Conservation (phyloP, 1,284 basidiomycete genomes). For the Leccinum subrobustum region DNA sequence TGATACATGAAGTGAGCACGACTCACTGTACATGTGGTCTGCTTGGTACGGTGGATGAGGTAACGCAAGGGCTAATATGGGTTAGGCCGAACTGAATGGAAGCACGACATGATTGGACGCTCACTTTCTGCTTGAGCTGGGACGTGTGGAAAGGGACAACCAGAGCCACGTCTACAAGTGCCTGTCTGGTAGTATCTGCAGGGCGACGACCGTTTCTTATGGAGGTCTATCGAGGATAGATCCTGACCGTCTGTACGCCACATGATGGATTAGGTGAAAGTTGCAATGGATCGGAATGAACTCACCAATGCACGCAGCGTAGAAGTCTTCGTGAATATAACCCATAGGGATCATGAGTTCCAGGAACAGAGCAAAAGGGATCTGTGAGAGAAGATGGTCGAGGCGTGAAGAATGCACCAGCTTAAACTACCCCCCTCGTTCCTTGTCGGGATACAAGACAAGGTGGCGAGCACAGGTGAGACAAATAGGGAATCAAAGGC, state of each 20-base stretch:
- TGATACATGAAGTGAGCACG: neutral
- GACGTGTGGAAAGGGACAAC: slow-evolving; percentile 29
- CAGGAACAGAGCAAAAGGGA: slow-evolving; percentile 1
- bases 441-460: slow-evolving; percentile 28
- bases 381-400: neutral
- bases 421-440: slow-evolving; percentile 16
- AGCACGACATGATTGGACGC: neutral
- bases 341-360: slow-evolving; percentile 8
- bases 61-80: slow-evolving; percentile 4
- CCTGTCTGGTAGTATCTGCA: slow-evolving; percentile 29
- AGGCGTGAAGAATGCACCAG: slow-evolving; percentile 4
- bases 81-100: slow-evolving; percentile 14
- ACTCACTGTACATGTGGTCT: slow-evolving; percentile 24
- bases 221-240: neutral
- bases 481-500: slow-evolving; percentile 21
- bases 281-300: neutral
- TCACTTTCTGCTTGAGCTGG: slow-evolving; percentile 16
- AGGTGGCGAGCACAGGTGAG: slow-evolving; percentile 25
- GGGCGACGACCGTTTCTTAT: slow-evolving; percentile 10
- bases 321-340: slow-evolving; percentile 19
- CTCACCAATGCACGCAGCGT: slow-evolving; percentile 19
- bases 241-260: slow-evolving; percentile 14
- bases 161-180: slow-evolving; percentile 29
- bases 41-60: slow-evolving; percentile 12
- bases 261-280: slow-evolving; percentile 9